Evolutionary conservation across 768 basidiomycete species (phyloP), one percentile per base, ranked within the genome.

Genomic region (Hericium coralloides): DNA sequence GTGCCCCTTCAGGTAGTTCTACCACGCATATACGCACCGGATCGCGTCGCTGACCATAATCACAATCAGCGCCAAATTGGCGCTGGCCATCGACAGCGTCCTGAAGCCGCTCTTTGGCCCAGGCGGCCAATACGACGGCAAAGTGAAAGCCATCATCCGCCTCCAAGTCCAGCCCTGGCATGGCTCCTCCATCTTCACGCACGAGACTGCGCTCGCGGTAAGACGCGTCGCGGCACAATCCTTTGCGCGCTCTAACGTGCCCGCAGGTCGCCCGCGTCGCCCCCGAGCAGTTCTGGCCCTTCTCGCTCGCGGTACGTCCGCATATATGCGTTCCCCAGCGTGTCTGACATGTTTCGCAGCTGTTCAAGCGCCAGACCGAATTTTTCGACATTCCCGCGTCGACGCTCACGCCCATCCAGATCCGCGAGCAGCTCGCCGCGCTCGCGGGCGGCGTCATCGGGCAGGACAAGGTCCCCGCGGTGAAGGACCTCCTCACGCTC

Each of bases 161-260:
- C 77, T 76, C 43, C 87, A 87, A 60, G 84, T 87, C 20, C 86
- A 89, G 66, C 85, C 87, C 0, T 92, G 91, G 91, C 91, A 92
- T 63, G 78, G 70, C 0, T 71, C 80, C n/a, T 89, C 89, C 0
- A 89, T 83, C 0, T 76, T 86, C 53, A 81, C 83, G 2, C 87
- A 90, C 60, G 94, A 97, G 71, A 89, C 92, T 14, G 84, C 78
- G 12, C 74, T 95, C 9, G 91, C 92, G 5, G 90, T 90, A 61
- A 49, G 80, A 45, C 43, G 18, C 43, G n/a, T n/a, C n/a, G 20
- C 43, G 10, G 1, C 31, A 8, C 43, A n/a, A 17, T 7, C 17
- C 43, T 45, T 4, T 7, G 43, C 55, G 51, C 22, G 12, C 53
- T 15, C 45, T 43, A 49, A 59, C 10, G 4, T 49, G 18, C 45